A percentile compares a stretch with the other conserved stretches of the same genome.
These are phyloP conservation scores for Emericellopsis atlantica DNA, from an alignment of 2,329 filamentous ascomycete species.

Conservation along the genomic window DNA sequence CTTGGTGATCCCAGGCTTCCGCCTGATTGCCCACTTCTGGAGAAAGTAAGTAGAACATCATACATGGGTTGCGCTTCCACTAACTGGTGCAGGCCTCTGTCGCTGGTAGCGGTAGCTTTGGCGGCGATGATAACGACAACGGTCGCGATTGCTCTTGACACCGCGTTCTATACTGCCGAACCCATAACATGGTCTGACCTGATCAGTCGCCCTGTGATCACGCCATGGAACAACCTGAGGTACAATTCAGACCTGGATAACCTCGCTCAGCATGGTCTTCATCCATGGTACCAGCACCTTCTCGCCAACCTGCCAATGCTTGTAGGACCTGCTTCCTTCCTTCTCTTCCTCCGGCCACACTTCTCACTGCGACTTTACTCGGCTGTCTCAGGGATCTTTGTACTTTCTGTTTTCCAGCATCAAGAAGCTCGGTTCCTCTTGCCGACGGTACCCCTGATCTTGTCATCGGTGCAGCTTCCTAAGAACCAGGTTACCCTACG, in stretches of 20 bases:
- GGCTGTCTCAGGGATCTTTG: constrained; percentile 57
- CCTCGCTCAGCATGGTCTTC: constrained; percentile 61
- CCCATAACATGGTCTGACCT: constrained; percentile 54
- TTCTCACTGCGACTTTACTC: constrained; percentile 54
- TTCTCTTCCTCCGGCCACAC: constrained; percentile 46
- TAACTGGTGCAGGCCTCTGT: constrained; percentile 31
- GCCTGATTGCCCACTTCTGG: constrained; percentile 73
- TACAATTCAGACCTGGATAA: constrained; percentile 64
- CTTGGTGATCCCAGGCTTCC: constrained; percentile 69
- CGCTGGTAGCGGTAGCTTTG: constrained; percentile 49
- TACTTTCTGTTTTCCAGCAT: constrained; percentile 64
- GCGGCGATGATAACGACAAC: constrained; percentile 56
- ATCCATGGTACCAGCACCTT: constrained; percentile 68
- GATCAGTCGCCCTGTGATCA: constrained; percentile 53
- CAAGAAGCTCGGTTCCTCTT: constrained; percentile 72
- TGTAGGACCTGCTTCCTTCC: constrained; percentile 54
- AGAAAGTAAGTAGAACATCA: constrained; percentile 48
- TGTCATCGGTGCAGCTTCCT: constrained; percentile 60
- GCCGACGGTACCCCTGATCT: constrained; percentile 62
- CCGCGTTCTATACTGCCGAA: constrained; percentile 61
- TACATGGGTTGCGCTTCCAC: neutral
- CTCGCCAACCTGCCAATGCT: constrained; percentile 58
- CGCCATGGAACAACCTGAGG: constrained; percentile 63
- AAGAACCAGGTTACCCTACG: constrained; percentile 33
- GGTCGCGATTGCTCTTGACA: constrained; percentile 72